Base-by-base conservation (phyloP, 768 basidiomycete species). In the Tulasnella sp. region DNA sequence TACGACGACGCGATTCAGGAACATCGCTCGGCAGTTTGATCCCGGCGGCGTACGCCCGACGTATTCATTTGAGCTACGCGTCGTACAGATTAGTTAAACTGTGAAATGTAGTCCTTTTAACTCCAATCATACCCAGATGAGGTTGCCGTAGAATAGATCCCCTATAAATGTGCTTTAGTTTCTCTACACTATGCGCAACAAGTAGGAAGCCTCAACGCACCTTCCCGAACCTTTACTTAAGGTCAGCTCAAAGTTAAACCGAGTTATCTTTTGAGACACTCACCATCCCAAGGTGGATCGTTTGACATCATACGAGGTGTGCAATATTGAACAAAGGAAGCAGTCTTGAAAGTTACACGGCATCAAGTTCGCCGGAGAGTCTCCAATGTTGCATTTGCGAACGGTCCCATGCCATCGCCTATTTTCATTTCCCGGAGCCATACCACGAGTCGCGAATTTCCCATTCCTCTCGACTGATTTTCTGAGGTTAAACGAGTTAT, bases 321-420 rank as follows among this genome's bases (percentile, higher is more conserved):
- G 40, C 16, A 69, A 26, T 19, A 69, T 69, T 0, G 29, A 17
- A 32, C 68, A 69, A 3, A 69, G n/a, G 41, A 5, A 47, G 29
- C 68, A 69, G 14, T 32, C 44, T 40, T 16, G 14, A 12, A 16
- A 11, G 12, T 39, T 44, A n/a, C 68, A 69, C 14, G 68, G 68
- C 26, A 29, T 69, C 68, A 69, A 35, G 26, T 34, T 69, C 26
- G 29, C 7, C 5, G 42, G 68, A 12, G 40, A 41, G 34, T 69
- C 68, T 67, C 40, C 66, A 29, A 47, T 44, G 36, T 83, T 85
- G 78, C 89, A 90, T 67, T 86, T 83, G n/a, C 89, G 82, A 40
- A 83, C 83, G 12, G 89, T 90, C 22, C 89, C 89, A 77, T 90
- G 89, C 89, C 88, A 90, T 35, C 89, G 85, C 36, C 89, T 85